Base-by-base conservation (phyloP, 805 yeast species). In the Blastobotrys chiropterorum region DNA sequence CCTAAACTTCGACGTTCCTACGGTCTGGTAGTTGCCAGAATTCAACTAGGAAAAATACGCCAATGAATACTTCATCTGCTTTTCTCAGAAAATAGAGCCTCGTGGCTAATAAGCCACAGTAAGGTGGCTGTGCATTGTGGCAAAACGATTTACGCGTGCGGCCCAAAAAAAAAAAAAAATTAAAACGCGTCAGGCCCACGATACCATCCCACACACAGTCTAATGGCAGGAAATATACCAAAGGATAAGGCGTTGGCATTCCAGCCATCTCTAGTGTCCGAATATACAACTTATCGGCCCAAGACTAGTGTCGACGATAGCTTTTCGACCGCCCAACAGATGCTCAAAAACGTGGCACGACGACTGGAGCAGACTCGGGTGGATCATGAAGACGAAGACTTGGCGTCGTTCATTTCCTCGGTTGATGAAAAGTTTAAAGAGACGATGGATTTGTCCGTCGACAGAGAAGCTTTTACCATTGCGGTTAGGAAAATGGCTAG, bases 381-480 rank as follows among this genome's bases (percentile, higher is more conserved):
- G 20, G 48, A 45, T n/a, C 15, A 34, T 11, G 48, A 45, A 45
- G 48, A n/a, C 22, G 39, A 30, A 17, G 15, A 45, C 6, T 14
- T 45, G 40, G 15, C 13, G 4, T 20, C 16, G 17, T 17, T 15
- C 13, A 20, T 40, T n/a, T 40, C 43, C 43, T 16, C 38, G 8
- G n/a, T 47, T 16, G 49, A 47, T 19, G 14, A n/a, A 16, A 39
- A 14, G 16, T 47, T 34, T 31, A 47, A 47, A 39, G 44, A 14
- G 15, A 34, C 44, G 17, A 47, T 47, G 49, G 43, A 47, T 19
- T 11, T 31, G 44, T 14, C 26, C 3, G 17, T 34, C 20, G 42
- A 34, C 34, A 22, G 20, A 16, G 34, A 38, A 47, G n/a, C 22
- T 3, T 47, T 34, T 20, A 14, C 40, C 2, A 30, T 14, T 21